Base-by-base conservation (phyloP, 202 grass and related monocot species). In the Cymbopogon flexuosus region DNA sequence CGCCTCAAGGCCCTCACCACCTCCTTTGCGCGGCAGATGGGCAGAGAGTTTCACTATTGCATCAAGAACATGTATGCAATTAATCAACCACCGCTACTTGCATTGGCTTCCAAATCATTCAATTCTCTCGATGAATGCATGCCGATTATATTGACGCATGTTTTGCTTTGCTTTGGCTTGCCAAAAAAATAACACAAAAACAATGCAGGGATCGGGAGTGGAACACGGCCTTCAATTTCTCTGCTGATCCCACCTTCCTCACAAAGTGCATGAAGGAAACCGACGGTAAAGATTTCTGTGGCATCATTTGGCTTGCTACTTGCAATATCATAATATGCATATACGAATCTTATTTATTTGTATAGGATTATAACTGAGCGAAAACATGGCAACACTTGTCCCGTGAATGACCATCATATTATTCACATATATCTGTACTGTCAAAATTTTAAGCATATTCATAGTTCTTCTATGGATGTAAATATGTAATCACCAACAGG, bases 221-320 rank as follows among this genome's bases (percentile, higher is more conserved):
- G 94, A 90, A 94, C 39, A 74, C 78, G 15, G 89, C 94, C 42
- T 97, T 92, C 71, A 97, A 97, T 86, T 97, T 97, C 85, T 89
- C 94, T 29, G 35, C 45, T 2, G 87, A 94, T 35, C 78, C 84
- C 69, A 70, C 66, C 8, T 97, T 97, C 83, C 14, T 97, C 7
- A 51, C 81, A 29, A 72, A 83, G 51, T 94, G 94, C 78, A 85
- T 97, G 72, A 79, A 79, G 76, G 37, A 87, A 35, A 90, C 80
- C 39, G 41, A 87, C 10, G 94, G 94, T 97, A 86, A 43, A 47
- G 45, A 15, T 46, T 43, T 43, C 10, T 43, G 18, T 49, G 46
- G 14, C 15, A 49, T 49, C 27, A 27, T 27, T 49, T 49, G 15
- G 14, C 46, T 18, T 49, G 14, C 15, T 49, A 15, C 46, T 49